Conservation (phyloP, 2,329 filamentous ascomycete species). For the Chaetomium olivaceum region DNA sequence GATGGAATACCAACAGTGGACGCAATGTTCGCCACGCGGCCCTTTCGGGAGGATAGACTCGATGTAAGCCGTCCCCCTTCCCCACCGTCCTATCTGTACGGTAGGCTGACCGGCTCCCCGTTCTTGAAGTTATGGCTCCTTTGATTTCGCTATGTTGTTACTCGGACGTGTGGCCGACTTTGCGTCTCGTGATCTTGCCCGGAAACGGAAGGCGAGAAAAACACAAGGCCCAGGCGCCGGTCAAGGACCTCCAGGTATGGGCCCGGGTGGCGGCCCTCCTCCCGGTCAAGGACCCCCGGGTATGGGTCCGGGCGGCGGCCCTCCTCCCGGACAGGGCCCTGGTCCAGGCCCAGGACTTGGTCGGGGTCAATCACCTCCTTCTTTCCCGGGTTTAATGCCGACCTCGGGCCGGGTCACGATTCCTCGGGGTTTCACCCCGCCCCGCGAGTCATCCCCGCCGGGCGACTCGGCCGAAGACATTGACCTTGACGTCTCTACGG, state of each 20-base stretch:
- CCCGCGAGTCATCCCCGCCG: conserved; percentile 44
- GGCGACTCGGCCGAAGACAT: conserved; percentile 50
- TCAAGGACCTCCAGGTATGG: conserved; percentile 39
- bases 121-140: conserved; percentile 71
- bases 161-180: conserved; percentile 80
- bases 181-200: conserved; percentile 69
- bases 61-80: conserved; percentile 51
- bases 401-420: conserved; percentile 51
- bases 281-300: conserved; percentile 39
- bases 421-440: conserved; percentile 58
- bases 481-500: conserved; percentile 64
- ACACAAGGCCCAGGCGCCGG: conserved; percentile 45
- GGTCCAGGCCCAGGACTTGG: conserved; percentile 12
- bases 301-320: background rate
- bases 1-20: conserved; percentile 77
- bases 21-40: conserved; percentile 83
- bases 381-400: conserved; percentile 59
- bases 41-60: conserved; percentile 75
- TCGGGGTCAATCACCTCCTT: conserved; percentile 43
- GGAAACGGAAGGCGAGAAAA: conserved; percentile 72
- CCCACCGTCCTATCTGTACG: conserved; percentile 28
- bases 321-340: conserved; percentile 1
- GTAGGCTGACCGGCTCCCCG: background rate
- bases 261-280: background rate
- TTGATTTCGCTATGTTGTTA: conserved; percentile 82